These are phyloP conservation scores for Leptomonas pyrrhocoris DNA, from an alignment of 208 protist species.

Conservation along the genomic window DNA sequence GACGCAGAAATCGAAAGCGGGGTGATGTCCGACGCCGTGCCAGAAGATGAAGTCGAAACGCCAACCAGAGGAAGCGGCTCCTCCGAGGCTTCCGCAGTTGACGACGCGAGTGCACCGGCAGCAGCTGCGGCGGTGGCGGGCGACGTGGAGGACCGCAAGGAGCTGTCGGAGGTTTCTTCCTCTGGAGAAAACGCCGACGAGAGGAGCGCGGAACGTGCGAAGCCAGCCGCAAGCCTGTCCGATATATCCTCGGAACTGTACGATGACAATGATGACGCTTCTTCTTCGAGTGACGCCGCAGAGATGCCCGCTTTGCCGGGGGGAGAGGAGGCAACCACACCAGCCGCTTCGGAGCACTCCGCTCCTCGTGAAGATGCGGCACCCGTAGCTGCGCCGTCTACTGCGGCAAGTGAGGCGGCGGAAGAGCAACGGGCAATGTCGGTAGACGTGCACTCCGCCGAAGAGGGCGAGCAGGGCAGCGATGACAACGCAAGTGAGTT, in stretches of 20 bases:
- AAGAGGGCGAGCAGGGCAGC: neutral
- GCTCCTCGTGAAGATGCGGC: neutral
- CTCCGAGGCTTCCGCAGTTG: neutral
- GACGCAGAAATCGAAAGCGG: neutral
- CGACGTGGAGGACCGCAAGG: too few relatives aligned
- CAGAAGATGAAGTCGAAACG: neutral
- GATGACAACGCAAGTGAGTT: neutral
- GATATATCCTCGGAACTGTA: too few relatives aligned
- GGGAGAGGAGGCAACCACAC: neutral
- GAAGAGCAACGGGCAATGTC: too few relatives aligned
- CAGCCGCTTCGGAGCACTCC: neutral
- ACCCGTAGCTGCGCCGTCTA: neutral
- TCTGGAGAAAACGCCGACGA: too few relatives aligned
- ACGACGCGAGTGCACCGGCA: neutral
- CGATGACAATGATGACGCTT: too few relatives aligned
- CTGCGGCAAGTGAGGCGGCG: too few relatives aligned
- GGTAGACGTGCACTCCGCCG: too few relatives aligned
- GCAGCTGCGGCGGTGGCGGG: too few relatives aligned
- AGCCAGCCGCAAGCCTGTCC: too few relatives aligned
- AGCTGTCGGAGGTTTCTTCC: too few relatives aligned
- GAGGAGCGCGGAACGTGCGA: too few relatives aligned
- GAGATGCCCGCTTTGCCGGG: neutral
- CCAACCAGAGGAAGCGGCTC: neutral
- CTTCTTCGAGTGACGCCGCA: neutral
- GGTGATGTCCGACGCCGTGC: neutral